A percentile compares a stretch with the other conserved stretches of the same genome.
Conservation (phyloP, 179 eudicot species). For the Camellia oleifera region DNA sequence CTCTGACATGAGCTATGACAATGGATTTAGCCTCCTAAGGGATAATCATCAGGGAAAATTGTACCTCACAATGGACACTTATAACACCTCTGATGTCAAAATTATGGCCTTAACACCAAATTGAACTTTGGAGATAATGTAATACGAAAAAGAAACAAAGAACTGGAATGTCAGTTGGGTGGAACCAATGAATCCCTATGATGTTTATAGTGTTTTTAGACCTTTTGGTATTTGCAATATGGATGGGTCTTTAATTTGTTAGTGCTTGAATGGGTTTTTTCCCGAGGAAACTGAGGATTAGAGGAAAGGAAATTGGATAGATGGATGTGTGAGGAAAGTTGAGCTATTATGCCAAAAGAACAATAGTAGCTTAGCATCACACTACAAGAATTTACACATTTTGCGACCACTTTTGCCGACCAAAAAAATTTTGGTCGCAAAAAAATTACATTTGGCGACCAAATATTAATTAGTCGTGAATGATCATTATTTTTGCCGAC, state of each 20-base stretch:
- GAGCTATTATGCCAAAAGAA: conserved; percentile 24
- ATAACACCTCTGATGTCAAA: neutral
- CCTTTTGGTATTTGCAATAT: conserved; percentile 26
- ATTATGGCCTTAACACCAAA: conserved; percentile 15
- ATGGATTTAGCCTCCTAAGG: conserved; percentile 6
- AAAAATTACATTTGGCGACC: too few species aligned
- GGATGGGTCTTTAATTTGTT: conserved; percentile 18
- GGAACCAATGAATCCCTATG: conserved; percentile 18
- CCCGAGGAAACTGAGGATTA: conserved; percentile 29
- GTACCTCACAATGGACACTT: neutral
- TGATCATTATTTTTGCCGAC: too few species aligned
- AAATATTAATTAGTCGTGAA: too few species aligned
- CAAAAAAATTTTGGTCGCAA: too few species aligned
- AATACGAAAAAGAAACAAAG: too few species aligned
- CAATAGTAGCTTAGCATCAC: neutral
- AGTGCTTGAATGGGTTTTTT: conserved; percentile 32
- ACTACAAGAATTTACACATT: too few species aligned
- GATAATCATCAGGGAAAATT: conserved; percentile 15
- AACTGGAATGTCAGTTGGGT: too few species aligned
- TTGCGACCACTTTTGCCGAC: too few species aligned
- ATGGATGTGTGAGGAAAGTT: conserved; percentile 24
- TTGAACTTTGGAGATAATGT: conserved; percentile 5
- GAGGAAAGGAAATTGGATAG: conserved; percentile 23
- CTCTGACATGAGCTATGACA: neutral
- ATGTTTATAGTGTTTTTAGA: conserved; percentile 29